Evolutionary conservation across 1,284 basidiomycete genomes (phyloP), one percentile per base, ranked within the genome.

Genomic region (Megacollybia platyphylla): DNA sequence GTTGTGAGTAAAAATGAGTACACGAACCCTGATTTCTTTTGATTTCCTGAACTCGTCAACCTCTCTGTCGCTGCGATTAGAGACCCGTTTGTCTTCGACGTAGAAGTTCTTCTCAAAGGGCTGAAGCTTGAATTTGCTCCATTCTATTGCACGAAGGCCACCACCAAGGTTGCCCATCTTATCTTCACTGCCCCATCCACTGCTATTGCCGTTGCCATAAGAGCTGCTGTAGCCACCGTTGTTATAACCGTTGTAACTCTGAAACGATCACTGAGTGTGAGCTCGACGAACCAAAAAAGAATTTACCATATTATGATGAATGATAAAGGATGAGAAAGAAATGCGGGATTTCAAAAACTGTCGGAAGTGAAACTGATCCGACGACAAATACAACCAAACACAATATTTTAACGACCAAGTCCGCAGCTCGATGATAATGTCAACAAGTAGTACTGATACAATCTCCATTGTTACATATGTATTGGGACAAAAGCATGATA

Each of bases 31-130:
- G 64, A 98, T 97, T 62, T 96, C 87, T 64, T 97, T 92, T 41
- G 55, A 52, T 41, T 73, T 71, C 46, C 88, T 76, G 67, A 93
- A 97, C 44, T 89, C 89, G 47, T 88, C 79, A 38, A 97, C 76
- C 55, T 98, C 94, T 40, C 77, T 69, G 10, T 97, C 91, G 45
- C 72, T 78, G 49, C 87, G 86, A 34, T 72, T 66, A 9, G 81
- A 63, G 36, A 98, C 90, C 34, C 79, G 76, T 55, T 86, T 83
- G 64, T 98, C 90, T 63, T 99, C 92, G 46, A 83, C 69, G 64
- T 99, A 99, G 58, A 99, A 99, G 73, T 97, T 97, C 68, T 93
- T 93, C 64, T 92, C 89, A 48, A 93, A 93, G 53, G 76, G 81
- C 57, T 82, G 73, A 46, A 97, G 70, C 49, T 81, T 78, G 45